phyloP scores from a whole-genome alignment of 2,329 filamentous ascomycete species.

The Alternaria infectoria region DNA sequence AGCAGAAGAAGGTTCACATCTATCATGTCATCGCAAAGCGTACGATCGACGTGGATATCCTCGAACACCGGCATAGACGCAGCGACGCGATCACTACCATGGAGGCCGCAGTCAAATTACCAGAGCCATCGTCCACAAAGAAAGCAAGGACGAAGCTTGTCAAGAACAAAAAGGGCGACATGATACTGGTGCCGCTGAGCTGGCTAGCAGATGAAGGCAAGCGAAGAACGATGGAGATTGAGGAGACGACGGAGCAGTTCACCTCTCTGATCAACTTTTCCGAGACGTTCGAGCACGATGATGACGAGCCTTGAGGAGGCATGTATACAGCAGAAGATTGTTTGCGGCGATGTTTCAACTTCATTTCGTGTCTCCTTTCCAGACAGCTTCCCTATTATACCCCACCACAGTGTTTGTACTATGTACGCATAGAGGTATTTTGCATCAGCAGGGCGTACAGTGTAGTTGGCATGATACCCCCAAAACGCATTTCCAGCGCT shows the following conservation, averaged over 20 bases:
- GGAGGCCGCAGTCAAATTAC: constrained; percentile 6
- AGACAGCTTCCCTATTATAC: not conserved
- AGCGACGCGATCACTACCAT: constrained; percentile 20
- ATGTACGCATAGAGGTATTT: not conserved
- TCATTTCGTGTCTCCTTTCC: not conserved
- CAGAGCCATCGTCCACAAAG: constrained; percentile 3
- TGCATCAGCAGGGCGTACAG: not conserved
- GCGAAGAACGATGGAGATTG: constrained; percentile 17
- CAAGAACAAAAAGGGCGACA: constrained; percentile 14
- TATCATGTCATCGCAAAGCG: constrained; percentile 85
- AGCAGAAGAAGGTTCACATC: constrained; percentile 63
- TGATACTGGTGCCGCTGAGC: constrained; percentile 35
- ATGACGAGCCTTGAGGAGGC: constrained; percentile 6
- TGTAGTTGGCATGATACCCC: not conserved
- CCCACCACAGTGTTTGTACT: not conserved
- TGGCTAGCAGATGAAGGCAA: constrained; percentile 28
- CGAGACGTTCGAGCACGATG: constrained; percentile 29
- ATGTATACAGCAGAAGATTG: not conserved
- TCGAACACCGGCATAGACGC: constrained; percentile 53
- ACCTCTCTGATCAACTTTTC: constrained; percentile 39
- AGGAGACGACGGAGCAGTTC: constrained; percentile 19
- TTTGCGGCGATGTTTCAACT: not conserved
- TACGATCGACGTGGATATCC: constrained; percentile 57
- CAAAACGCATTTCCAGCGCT: not conserved
- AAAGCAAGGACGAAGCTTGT: constrained; percentile 31